Evolutionary conservation across 257 asterid species (phyloP).

Genomic region (Solanum habrochaites): DNA sequence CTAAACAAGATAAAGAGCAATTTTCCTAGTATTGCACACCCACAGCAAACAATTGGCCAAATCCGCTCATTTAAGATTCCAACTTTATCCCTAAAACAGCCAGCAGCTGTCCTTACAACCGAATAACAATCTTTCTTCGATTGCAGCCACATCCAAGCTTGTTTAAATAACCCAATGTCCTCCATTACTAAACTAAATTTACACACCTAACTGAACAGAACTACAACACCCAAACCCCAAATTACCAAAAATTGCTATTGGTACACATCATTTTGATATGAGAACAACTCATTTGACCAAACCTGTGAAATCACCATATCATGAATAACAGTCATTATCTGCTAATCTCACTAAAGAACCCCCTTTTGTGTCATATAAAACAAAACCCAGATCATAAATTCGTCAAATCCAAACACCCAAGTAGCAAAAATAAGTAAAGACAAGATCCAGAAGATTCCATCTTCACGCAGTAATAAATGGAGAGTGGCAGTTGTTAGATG

Average conservation of each 20-base stretch:
- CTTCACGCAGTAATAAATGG: slow-evolving; percentile 7
- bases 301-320: slow-evolving; percentile 3
- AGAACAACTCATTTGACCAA: slow-evolving; percentile 16
- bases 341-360: slow-evolving; percentile 11
- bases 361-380: slow-evolving; percentile 4
- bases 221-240: neutral
- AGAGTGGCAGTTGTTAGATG: slow-evolving; percentile 11
- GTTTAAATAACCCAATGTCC: slow-evolving; percentile 91
- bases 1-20: slow-evolving; percentile 41
- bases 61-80: slow-evolving; percentile 70
- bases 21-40: slow-evolving; percentile 55
- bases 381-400: slow-evolving; percentile 19
- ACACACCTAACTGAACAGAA: neutral
- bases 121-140: slow-evolving; percentile 65
- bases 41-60: slow-evolving; percentile 92
- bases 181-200: slow-evolving; percentile 42
- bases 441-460: slow-evolving; percentile 57
- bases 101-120: slow-evolving; percentile 33
- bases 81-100: slow-evolving; percentile 63
- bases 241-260: neutral
- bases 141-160: slow-evolving; percentile 86
- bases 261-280: slow-evolving; percentile 9
- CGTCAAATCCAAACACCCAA: slow-evolving; percentile 9
- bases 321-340: slow-evolving; percentile 8
- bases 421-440: slow-evolving; percentile 10